Evolutionary conservation across 345 rosid genomes (phyloP), one percentile per base, ranked within the genome.

Genomic region (Arabidopsis arenosa): DNA sequence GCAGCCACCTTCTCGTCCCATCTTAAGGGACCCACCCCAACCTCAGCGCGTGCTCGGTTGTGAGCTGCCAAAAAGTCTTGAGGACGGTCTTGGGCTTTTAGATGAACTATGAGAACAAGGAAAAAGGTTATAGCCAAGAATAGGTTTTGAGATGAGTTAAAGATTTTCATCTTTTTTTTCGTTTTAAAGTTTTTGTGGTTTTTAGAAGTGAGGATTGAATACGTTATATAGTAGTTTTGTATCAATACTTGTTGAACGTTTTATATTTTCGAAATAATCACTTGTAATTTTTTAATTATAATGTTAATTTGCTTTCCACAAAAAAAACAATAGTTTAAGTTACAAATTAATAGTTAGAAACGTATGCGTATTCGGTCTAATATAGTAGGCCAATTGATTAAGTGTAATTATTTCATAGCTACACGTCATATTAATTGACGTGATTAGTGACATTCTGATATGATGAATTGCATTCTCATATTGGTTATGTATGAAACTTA

Each of bases 1-100:
- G 71, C 70, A 17, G 87, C 90, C 9, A 88, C 79, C 4, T 0
- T 43, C 5, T 58, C 1, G 81, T 88, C 85, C 90, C 90, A 88
- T 6, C 61, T 58, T 66, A 88, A 17, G 4, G 83, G 80, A 14
- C 68, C 80, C 2, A 88, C 90, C 5, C 85, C 82, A 0, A 88
- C 89, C 5, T n/a, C 63, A 0, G 65, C 72, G 8, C 90, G 84
- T 32, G 84, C 93, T 4, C 44, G 35, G 73, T 88, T 88, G 80
- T 88, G 90, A 40, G 84, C 84, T 17, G 56, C 32, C 64, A 86
- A 41, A 21, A 72, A 86, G 80, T 86, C 86, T 66, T 73, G 84
- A 3, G 43, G 79, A 1, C 75, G 57, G 83, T 86, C 68, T 63
- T 86, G 90, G 28, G 88, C 78, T 36, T 45, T 41, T 15, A 72